Base-by-base conservation (phyloP, 1,284 basidiomycete genomes). In the Boletus hoseneyae region DNA sequence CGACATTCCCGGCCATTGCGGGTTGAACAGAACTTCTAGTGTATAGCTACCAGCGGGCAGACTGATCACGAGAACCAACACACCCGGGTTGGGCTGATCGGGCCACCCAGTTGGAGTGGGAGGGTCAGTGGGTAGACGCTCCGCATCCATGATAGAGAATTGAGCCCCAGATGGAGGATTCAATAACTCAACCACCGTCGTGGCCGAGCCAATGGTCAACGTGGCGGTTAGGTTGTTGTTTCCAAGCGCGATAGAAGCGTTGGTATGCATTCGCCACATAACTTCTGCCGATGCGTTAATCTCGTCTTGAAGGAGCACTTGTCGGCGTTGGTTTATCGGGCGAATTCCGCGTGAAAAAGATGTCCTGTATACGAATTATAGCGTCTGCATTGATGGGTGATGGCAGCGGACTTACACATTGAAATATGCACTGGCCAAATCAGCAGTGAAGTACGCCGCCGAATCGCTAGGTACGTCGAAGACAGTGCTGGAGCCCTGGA, bases 211-310 rank as follows among this genome's bases (percentile, higher is more conserved):
- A 13, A 85, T 73, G 33, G 76, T 72, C 37, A 89, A 71, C 52
- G 78, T 78, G 56, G 82, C 75, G 10, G 77, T 80, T 62, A 80
- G 72, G 29, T 78, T 82, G 49, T 79, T 84, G 50, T 66, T 56
- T 51, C 71, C 60, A 47, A 82, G 61, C 12, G 57, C 50, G 19
- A 85, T 70, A 6, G 83, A 84, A 34, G 85, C 88, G 64, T 96
- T 99, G 54, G 97, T 98, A 70, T 99, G 95, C 77, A 94, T 91
- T 43, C 94, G 83, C 96, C 96, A 98, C 76, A 87, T 79, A 50
- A 95, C 72, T 21, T 76, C 62, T 21, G 69, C 73, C 23, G 75
- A 69, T 3, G 83, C 73, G 16, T 70, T 76, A 64, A 95, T 83
- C 63, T 96, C 93, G 70, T 94, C 92, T 68, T 93, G 93, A 36